These are phyloP conservation scores for Colletotrichum sp. DNA, from an alignment of 2,329 filamentous ascomycete species.

Conservation along the genomic window DNA sequence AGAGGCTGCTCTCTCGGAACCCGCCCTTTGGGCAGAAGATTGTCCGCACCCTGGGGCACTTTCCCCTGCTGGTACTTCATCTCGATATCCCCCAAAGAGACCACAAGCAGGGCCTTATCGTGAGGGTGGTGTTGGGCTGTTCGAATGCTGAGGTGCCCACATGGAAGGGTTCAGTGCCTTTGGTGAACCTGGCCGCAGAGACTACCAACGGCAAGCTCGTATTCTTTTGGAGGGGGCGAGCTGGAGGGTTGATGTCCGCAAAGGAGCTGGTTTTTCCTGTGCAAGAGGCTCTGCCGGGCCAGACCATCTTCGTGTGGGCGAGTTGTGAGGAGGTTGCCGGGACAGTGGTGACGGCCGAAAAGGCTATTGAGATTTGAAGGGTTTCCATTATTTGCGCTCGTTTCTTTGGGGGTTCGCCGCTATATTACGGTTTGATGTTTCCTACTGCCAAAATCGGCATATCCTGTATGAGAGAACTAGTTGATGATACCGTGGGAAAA, in stretches of 20 bases:
- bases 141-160: slow-evolving; percentile 65
- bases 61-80: slow-evolving; percentile 64
- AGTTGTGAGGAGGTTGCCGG: slow-evolving; percentile 87
- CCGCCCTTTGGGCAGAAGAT: slow-evolving; percentile 82
- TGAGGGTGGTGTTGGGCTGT: slow-evolving; percentile 74
- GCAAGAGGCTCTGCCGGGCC: slow-evolving; percentile 51
- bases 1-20: slow-evolving; percentile 77
- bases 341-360: slow-evolving; percentile 43
- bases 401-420: not conserved
- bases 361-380: not conserved
- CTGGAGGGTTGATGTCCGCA: slow-evolving; percentile 66
- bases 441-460: not conserved
- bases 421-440: not conserved
- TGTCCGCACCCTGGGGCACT: slow-evolving; percentile 67
- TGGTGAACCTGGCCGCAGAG: slow-evolving; percentile 77
- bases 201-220: slow-evolving; percentile 71
- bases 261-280: slow-evolving; percentile 62
- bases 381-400: not conserved
- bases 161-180: slow-evolving; percentile 70
- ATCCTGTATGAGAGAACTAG: not conserved
- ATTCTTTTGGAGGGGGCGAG: slow-evolving; percentile 71
- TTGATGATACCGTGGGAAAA: not conserved
- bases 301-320: slow-evolving; percentile 69
- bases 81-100: slow-evolving; percentile 39
- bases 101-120: slow-evolving; percentile 43